A percentile compares a stretch with the other conserved stretches of the same genome.
phyloP scores from a whole-genome alignment of 2,329 filamentous ascomycete genomes.

The Alternaria angustiovoidea region DNA sequence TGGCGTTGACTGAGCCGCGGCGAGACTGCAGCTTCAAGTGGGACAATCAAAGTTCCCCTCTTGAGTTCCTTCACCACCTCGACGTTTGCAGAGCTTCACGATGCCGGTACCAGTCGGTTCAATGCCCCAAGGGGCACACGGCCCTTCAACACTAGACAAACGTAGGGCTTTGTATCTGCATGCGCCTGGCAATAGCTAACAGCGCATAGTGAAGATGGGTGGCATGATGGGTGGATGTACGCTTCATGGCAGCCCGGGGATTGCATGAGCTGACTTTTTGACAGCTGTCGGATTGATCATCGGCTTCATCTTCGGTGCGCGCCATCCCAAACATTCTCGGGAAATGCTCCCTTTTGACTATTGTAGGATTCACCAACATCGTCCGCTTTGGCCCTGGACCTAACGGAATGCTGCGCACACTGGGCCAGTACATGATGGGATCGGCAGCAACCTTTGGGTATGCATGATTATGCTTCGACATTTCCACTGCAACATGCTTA shows the following conservation, averaged over 20 bases:
- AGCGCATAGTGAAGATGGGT: conserved; percentile 86
- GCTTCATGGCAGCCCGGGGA: conserved; percentile 51
- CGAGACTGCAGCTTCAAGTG: conserved; percentile 18
- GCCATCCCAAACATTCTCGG: neutral
- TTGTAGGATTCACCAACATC: conserved; percentile 85
- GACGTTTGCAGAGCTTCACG: conserved; percentile 25
- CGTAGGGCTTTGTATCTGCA: conserved; percentile 57
- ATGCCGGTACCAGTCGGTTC: conserved; percentile 67
- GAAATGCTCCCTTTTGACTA: conserved; percentile 26
- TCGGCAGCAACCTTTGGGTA: conserved; percentile 97
- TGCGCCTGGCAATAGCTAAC: conserved; percentile 42
- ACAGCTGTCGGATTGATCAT: conserved; percentile 94
- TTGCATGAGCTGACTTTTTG: conserved; percentile 23
- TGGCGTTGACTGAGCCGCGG: conserved; percentile 24
- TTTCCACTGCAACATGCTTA: conserved; percentile 22
- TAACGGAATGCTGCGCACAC: conserved; percentile 90
- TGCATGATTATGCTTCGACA: conserved; percentile 28
- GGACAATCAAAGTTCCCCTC: conserved; percentile 24
- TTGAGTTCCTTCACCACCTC: conserved; percentile 25
- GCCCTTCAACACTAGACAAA: conserved; percentile 75
- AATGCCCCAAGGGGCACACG: conserved; percentile 51
- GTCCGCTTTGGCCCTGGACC: conserved; percentile 93
- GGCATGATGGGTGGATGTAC: conserved; percentile 98
- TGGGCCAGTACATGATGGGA: conserved; percentile 96
- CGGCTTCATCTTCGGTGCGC: conserved; percentile 93